Base-by-base conservation (phyloP, 805 yeast species). In the Jamesozyma rosinii region DNA sequence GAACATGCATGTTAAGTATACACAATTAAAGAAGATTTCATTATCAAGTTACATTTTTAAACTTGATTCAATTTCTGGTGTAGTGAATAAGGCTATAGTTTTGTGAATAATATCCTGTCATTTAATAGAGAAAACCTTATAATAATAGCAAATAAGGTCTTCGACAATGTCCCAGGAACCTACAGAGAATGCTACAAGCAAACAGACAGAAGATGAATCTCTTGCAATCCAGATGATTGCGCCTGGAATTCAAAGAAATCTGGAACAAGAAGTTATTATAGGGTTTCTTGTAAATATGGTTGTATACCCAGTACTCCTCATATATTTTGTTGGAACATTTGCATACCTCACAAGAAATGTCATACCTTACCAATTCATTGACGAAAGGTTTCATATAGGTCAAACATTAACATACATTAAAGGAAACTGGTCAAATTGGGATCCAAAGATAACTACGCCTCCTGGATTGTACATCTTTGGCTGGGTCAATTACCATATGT, bases 381-480 rank as follows among this genome's bases (percentile, higher is more conserved):
- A 92, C 65, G 98, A 92, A 61, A 69, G 75, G 11, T 90, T 90
- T 64, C 98, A 92, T 58, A 70, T 85, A 19, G 77, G 79, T 6
- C 97, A 92, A 68, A 79, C 94, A 5, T 70, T 76, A 45, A 70
- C 67, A 38, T 88, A 83, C 55, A 74, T 86, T 46, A 51, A 59
- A 1, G 82, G 81, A 11, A 67, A 77, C 41, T 87, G 79, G 65
- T 42, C 49, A n/a, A 54, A 66, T 1, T 88, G 95, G 95, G 87
- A 92, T 60, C 72, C 79, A 11, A 89, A 90, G 57, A 87, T 92
- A 58, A 90, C 98, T 1, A 92, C 98, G 0, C 98, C 98, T 1
- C 97, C 97, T 1, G 98, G 97, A 0, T 66, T 90, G 15, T 90
- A 92, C 58, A 40, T 70, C 2, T 48, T 78, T 11, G 74, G 75